Evolutionary conservation across 805 yeast species (phyloP).

Genomic region (Saitoella complicata): DNA sequence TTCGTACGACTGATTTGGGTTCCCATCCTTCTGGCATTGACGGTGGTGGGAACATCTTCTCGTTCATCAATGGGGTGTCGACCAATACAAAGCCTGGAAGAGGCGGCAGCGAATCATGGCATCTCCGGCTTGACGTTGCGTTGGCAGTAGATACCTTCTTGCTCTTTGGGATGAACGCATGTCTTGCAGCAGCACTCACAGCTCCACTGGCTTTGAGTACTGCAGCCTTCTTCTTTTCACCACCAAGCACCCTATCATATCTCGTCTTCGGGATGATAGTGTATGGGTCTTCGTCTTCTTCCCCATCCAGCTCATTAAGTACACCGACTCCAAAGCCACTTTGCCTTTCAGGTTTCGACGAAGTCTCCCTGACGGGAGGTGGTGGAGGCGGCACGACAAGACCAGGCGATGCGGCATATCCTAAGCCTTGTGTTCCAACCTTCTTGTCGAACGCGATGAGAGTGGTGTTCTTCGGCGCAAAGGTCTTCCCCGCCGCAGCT

Average conservation of each 20-base stretch:
- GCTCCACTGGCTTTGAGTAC: background rate
- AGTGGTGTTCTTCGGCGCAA: slow-evolving; percentile 10
- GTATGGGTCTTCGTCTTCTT: slow-evolving; percentile 13
- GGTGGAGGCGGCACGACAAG: background rate
- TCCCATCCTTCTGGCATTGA: slow-evolving; percentile 5
- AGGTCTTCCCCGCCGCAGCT: slow-evolving; percentile 2
- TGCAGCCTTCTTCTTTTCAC: background rate
- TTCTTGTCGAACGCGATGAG: background rate
- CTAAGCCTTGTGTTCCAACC: slow-evolving; percentile 10
- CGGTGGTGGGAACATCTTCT: slow-evolving; percentile 6
- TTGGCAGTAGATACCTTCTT: background rate
- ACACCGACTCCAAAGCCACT: slow-evolving; percentile 13
- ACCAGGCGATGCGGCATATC: slow-evolving; percentile 5
- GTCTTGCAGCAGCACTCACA: background rate
- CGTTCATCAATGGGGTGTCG: background rate
- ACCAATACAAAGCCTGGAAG: slow-evolving; percentile 6
- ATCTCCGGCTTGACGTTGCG: background rate
- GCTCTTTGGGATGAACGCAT: slow-evolving; percentile 5
- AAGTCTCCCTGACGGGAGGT: background rate
- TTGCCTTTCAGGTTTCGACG: slow-evolving; percentile 8
- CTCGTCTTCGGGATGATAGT: slow-evolving; percentile 5
- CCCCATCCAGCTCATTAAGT: slow-evolving; percentile 14
- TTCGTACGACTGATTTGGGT: slow-evolving; percentile 5
- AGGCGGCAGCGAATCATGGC: slow-evolving; percentile 11
- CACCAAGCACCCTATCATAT: slow-evolving; percentile 5